Conservation (phyloP, 495 filamentous ascomycete species). For the Podospora comata region DNA sequence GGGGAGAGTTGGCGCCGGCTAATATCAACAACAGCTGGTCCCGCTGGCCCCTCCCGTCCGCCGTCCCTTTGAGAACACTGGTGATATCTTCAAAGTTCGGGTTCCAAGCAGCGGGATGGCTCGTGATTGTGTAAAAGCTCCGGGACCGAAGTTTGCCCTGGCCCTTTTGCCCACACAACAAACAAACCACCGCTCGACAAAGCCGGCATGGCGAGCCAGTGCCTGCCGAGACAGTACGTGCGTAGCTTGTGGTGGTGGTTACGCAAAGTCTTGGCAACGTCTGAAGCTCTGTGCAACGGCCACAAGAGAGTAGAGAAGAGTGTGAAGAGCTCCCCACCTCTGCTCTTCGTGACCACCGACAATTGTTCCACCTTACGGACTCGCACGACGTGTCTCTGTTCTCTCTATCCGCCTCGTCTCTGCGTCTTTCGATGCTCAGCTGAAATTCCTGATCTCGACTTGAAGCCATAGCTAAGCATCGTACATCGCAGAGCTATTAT, state of each 20-base stretch:
- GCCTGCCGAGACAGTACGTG: slow-evolving; percentile 21
- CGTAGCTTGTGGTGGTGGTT: slow-evolving; percentile 14
- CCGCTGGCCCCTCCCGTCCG: background rate
- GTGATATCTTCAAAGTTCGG: background rate
- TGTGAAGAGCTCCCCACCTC: background rate
- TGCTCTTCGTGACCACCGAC: background rate
- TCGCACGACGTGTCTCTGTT: slow-evolving; percentile 3
- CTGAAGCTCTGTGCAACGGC: slow-evolving; percentile 11
- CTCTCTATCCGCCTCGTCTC: background rate
- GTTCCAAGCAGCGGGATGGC: background rate
- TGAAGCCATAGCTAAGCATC: background rate
- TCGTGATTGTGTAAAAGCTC: slow-evolving; percentile 5
- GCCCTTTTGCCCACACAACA: background rate
- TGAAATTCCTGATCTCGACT: background rate
- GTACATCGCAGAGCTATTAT: background rate
- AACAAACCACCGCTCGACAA: background rate
- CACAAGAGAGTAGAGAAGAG: background rate
- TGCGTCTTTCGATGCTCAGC: background rate
- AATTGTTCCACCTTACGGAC: background rate
- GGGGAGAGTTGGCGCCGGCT: slow-evolving; percentile 1
- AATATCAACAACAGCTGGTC: slow-evolving; percentile 5
- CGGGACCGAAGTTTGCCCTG: slow-evolving; percentile 8
- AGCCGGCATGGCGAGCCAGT: background rate
- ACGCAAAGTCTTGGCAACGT: slow-evolving; percentile 15
- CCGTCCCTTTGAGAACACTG: background rate